Conservation (phyloP, 352 stramenopile species). For the Globisporangium barbulae region DNA sequence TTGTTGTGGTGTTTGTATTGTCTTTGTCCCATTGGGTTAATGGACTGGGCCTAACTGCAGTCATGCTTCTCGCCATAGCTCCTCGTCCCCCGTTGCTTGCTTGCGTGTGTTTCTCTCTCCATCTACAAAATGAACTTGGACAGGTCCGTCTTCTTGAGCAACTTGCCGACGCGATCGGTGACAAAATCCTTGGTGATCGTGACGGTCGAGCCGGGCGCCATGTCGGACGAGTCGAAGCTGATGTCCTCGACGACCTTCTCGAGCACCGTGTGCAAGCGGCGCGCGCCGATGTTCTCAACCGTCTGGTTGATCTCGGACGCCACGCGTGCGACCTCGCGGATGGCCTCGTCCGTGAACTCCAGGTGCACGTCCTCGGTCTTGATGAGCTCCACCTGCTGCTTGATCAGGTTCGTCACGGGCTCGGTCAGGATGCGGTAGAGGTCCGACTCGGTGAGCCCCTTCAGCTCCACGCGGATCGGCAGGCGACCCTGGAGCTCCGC, state of each 20-base stretch:
- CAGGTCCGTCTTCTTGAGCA: conserved; percentile 95
- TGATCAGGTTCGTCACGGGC: conserved; percentile 98
- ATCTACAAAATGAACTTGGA: conserved; percentile 98
- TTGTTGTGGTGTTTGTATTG: not conserved
- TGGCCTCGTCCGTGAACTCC: conserved; percentile 95
- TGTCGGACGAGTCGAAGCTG: conserved; percentile 97
- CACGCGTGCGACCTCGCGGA: conserved; percentile 96
- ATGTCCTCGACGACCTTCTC: conserved; percentile 99
- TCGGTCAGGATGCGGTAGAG: conserved; percentile 99
- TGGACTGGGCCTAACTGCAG: not conserved
- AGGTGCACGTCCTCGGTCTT: conserved; percentile 95
- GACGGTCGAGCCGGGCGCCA: conserved; percentile 72
- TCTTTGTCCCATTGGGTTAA: not conserved
- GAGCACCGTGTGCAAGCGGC: conserved; percentile 96
- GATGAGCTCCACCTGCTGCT: conserved; percentile 97
- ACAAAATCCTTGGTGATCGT: conserved; percentile 95
- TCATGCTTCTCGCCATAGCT: not conserved
- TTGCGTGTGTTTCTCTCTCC: not conserved
- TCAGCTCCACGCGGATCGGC: conserved; percentile 98
- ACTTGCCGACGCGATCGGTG: conserved; percentile 88
- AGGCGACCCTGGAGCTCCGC: conserved; percentile 97
- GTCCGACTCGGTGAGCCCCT: conserved; percentile 98
- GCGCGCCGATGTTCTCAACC: conserved; percentile 98
- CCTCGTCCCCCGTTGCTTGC: not conserved
- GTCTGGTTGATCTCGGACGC: conserved; percentile 95